A percentile compares a stretch with the other conserved stretches of the same genome.
Evolutionary conservation across 129 eudicot species (phyloP).

Genomic region (Silybum marianum): DNA sequence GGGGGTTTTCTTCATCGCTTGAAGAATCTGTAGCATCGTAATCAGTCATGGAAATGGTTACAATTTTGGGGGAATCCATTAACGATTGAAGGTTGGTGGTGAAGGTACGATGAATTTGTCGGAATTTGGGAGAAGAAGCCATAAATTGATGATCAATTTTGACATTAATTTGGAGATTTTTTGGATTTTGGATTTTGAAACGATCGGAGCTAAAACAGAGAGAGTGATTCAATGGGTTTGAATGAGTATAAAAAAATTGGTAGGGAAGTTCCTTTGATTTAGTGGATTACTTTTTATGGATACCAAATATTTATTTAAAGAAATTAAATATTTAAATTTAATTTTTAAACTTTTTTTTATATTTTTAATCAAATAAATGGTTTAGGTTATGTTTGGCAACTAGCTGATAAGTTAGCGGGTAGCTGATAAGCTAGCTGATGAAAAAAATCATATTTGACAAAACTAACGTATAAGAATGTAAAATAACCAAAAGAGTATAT

Average conservation of each 20-base stretch:
- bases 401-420: too few species aligned
- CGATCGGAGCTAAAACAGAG: constrained; percentile 22
- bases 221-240: constrained; percentile 24
- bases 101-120: background rate
- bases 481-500: too few species aligned
- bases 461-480: too few species aligned
- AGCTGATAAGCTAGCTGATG: too few species aligned
- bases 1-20: constrained; percentile 41
- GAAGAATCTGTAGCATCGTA: constrained; percentile 66
- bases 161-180: background rate
- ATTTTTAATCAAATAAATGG: too few species aligned
- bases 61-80: constrained; percentile 29
- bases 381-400: too few species aligned
- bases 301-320: background rate
- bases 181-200: constrained; percentile 5
- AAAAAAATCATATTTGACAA: too few species aligned
- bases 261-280: constrained; percentile 21
- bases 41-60: constrained; percentile 45
- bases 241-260: constrained; percentile 36
- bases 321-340: too few species aligned
- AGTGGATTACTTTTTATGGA: background rate
- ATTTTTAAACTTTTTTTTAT: too few species aligned
- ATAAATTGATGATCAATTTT: background rate
- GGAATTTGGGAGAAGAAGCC: constrained; percentile 20
- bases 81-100: constrained; percentile 15